Evolutionary conservation across 108 stramenopile species (phyloP).

Genomic region (Stephanodiscus triporus): DNA sequence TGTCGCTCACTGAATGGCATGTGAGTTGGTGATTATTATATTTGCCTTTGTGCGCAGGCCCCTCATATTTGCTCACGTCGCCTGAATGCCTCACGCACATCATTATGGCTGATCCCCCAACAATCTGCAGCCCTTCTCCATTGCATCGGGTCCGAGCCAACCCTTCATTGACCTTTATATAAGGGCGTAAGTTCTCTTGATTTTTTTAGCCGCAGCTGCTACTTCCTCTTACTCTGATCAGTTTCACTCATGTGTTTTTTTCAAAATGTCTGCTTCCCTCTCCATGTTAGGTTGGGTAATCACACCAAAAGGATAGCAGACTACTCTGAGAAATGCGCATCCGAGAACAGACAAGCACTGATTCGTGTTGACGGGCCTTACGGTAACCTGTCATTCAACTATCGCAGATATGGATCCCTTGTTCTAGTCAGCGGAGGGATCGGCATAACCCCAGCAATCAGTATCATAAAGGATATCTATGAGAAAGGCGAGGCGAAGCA

Average conservation of each 20-base stretch:
- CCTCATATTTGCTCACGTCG: neutral
- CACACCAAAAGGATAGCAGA: slow-evolving; percentile 27
- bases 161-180: slow-evolving; percentile 3
- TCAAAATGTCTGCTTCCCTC: neutral
- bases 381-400: slow-evolving; percentile 29
- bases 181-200: slow-evolving; percentile 11
- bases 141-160: neutral
- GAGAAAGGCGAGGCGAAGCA: neutral
- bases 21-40: neutral
- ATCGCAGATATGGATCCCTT: slow-evolving; percentile 25
- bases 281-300: slow-evolving; percentile 15
- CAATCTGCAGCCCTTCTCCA: slow-evolving; percentile 1
- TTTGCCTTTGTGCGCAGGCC: neutral
- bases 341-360: slow-evolving; percentile 23
- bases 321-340: slow-evolving; percentile 26
- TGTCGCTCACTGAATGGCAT: slow-evolving; percentile 3
- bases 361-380: slow-evolving; percentile 35
- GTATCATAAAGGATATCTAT: slow-evolving; percentile 33
- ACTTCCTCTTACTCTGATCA: neutral
- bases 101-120: neutral
- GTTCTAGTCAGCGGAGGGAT: slow-evolving; percentile 29
- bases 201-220: neutral
- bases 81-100: slow-evolving; percentile 16
- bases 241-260: neutral
- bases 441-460: slow-evolving; percentile 28